A percentile compares a stretch with the other conserved stretches of the same genome.
phyloP scores from a whole-genome alignment of 164 flowering plant genomes.

The Annona cherimola region DNA sequence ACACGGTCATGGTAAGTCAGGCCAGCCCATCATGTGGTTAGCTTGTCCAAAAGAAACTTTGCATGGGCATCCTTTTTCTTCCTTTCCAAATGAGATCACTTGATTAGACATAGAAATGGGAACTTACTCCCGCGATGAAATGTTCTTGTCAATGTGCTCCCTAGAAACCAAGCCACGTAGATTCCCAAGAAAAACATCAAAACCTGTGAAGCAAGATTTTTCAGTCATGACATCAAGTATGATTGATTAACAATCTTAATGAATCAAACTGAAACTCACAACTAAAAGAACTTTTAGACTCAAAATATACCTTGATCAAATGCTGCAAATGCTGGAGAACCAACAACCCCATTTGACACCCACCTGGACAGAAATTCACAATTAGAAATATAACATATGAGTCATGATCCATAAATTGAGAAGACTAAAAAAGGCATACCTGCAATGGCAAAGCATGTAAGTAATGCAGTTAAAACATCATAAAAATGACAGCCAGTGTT shows the following conservation, averaged over 20 bases:
- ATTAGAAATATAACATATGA: not conserved
- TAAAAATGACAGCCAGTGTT: too few species aligned
- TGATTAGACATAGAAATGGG: not conserved
- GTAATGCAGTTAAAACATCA: not conserved
- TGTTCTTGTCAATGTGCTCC: conserved; percentile 79
- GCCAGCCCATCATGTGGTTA: not conserved
- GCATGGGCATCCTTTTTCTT: too few species aligned
- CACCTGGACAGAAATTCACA: conserved; percentile 50
- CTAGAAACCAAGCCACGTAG: conserved; percentile 94
- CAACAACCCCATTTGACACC: conserved; percentile 98
- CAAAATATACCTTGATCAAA: conserved; percentile 77
- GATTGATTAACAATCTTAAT: conserved; percentile 1
- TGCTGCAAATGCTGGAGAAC: conserved; percentile 99
- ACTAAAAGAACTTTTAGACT: not conserved
- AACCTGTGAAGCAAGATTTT: conserved; percentile 45
- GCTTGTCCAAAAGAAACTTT: not conserved
- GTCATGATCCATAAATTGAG: not conserved
- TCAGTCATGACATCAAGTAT: not conserved
- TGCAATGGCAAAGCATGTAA: not conserved
- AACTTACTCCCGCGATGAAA: conserved; percentile 82
- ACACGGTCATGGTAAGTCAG: not conserved
- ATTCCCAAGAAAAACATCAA: conserved; percentile 96
- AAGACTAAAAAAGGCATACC: not conserved
- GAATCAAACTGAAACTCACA: not conserved
- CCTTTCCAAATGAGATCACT: too few species aligned